These are phyloP conservation scores for Nemania abortiva DNA, from an alignment of 2,329 filamentous ascomycete species.

Conservation along the genomic window DNA sequence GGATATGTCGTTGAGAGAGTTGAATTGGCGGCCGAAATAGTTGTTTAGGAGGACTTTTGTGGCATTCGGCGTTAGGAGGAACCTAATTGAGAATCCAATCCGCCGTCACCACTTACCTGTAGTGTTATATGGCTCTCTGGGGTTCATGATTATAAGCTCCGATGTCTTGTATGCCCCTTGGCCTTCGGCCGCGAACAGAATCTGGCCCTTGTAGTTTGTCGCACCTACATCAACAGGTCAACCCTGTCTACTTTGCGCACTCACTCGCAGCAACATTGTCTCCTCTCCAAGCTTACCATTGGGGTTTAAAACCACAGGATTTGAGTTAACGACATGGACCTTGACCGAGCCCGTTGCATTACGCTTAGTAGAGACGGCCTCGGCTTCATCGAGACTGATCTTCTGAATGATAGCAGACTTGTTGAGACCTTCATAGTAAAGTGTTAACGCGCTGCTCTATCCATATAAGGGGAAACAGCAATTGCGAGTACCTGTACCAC, in stretches of 20 bases:
- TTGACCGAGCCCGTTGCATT: conserved; percentile 57
- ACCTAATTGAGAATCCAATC: background rate
- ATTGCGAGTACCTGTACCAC: conserved; percentile 57
- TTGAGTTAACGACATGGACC: conserved; percentile 57
- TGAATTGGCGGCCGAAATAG: conserved; percentile 70
- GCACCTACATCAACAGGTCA: conserved; percentile 53
- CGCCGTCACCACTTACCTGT: conserved; percentile 51
- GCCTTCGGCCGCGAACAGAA: conserved; percentile 64
- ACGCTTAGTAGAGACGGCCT: conserved; percentile 53
- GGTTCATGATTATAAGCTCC: conserved; percentile 59
- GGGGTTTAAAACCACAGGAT: conserved; percentile 62
- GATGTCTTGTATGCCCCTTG: conserved; percentile 59
- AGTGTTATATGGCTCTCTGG: conserved; percentile 62
- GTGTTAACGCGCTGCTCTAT: background rate
- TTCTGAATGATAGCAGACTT: conserved; percentile 65
- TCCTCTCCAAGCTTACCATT: conserved; percentile 55
- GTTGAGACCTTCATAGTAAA: conserved; percentile 53
- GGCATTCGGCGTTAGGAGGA: conserved; percentile 23
- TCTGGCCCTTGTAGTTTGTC: conserved; percentile 63
- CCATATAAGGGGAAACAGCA: background rate
- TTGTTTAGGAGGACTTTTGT: conserved; percentile 65
- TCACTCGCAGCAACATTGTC: background rate
- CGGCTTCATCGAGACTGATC: conserved; percentile 60
- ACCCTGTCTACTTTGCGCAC: background rate
- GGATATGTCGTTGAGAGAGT: conserved; percentile 69